Base-by-base conservation (phyloP, 306 rosid genomes). In the Castanea sativa region DNA sequence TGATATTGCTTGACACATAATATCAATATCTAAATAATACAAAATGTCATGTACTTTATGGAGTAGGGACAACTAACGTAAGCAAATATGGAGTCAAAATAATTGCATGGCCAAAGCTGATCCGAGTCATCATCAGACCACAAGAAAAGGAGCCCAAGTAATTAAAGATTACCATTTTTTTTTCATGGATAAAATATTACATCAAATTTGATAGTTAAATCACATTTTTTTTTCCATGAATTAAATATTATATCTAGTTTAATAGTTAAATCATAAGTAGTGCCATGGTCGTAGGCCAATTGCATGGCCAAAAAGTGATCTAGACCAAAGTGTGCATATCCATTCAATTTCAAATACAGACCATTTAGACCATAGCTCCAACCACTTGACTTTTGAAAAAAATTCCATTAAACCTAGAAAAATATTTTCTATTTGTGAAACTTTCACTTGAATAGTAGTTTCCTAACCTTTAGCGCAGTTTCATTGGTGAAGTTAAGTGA, bases 401-500 rank as follows among this genome's bases (percentile, higher is more conserved):
- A 0, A 12, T 49, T 13, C 53, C 53, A 49, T 49, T 49, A 16
- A 49, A 49, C 0, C 14, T 12, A 23, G 25, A 29, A 23, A 21
- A 13, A 20, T 23, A 23, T 59, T 59, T 59, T 59, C 30, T 21
- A 21, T 20, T 58, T 58, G 14, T n/a, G 27, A 20, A 58, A 58
- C 25, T 3, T 21, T 49, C 5, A 12, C 53, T 49, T 49, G 53
- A 12, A 10, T 49, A 49, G 5, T 59, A 23, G 67, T 23, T 59
- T 59, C 15, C 80, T 76, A 45, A 86, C 94, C 87, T 82, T 55
- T 18, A 11, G 74, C 1, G 45, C 52, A 60, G 80, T 86, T 43
- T 77, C 32, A 23, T 41, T 58, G 32, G 41, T 6, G 20, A 68
- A 9, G 69, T 56, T 49, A 75, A 23, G 16, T 25, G 76, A 45